phyloP scores from a whole-genome alignment of 768 basidiomycete species.

The Phylloporus sp. region DNA sequence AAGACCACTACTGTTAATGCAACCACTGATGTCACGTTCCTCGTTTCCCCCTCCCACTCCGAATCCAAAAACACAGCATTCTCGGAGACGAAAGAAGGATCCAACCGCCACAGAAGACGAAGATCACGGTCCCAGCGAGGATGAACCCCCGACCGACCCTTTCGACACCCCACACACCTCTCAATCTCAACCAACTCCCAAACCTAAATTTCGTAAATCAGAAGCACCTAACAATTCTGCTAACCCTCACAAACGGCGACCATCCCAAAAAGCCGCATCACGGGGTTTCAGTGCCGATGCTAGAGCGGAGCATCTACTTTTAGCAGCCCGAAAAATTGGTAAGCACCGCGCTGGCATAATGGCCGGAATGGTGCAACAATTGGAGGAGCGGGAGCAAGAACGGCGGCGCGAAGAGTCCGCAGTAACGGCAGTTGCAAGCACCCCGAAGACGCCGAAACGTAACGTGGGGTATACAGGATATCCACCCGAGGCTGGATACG shows the following conservation, averaged over 20 bases:
- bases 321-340: slow-evolving; percentile 68
- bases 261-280: slow-evolving; percentile 23
- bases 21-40: slow-evolving; percentile 37
- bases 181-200: slow-evolving; percentile 20
- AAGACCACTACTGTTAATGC: slow-evolving; percentile 65
- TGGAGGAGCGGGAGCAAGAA: slow-evolving; percentile 32
- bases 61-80: slow-evolving; percentile 17
- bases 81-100: slow-evolving; percentile 28
- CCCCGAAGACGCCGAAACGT: slow-evolving; percentile 29
- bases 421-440: slow-evolving; percentile 16
- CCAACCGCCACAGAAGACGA: slow-evolving; percentile 23
- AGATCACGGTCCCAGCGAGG: slow-evolving; percentile 21
- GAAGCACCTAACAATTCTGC: slow-evolving; percentile 11
- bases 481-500: slow-evolving; percentile 23
- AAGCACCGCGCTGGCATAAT: slow-evolving; percentile 54
- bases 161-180: slow-evolving; percentile 15
- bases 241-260: slow-evolving; percentile 22
- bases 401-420: slow-evolving; percentile 23
- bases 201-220: slow-evolving; percentile 17
- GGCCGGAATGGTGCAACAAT: slow-evolving; percentile 42
- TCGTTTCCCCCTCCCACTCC: slow-evolving; percentile 19
- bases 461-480: slow-evolving; percentile 25
- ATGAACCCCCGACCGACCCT: slow-evolving; percentile 21
- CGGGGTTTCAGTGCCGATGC: slow-evolving; percentile 53
- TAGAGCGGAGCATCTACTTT: slow-evolving; percentile 61